Evolutionary conservation across 1,284 basidiomycete species (phyloP).

Genomic region (Dichomitus squalens): DNA sequence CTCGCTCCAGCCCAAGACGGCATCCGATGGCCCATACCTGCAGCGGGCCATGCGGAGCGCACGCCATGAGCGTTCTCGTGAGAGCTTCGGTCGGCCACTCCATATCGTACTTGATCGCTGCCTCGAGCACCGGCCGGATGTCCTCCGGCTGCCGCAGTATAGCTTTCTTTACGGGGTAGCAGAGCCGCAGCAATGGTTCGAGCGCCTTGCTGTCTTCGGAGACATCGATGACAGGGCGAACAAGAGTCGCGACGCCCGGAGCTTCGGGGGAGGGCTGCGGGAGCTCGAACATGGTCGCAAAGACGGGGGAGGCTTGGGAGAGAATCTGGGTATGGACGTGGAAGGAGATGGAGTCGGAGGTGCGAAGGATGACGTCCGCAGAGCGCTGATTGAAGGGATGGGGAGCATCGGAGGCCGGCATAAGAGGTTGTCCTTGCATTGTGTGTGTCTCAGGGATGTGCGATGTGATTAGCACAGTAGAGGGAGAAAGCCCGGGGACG

Average conservation of each 20-base stretch:
- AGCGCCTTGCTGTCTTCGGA: slow-evolving; percentile 37
- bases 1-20: slow-evolving; percentile 11
- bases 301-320: slow-evolving; percentile 32
- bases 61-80: slow-evolving; percentile 4
- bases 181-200: slow-evolving; percentile 39
- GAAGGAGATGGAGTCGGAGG: slow-evolving; percentile 13
- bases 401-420: background rate
- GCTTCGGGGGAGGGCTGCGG: slow-evolving; percentile 4
- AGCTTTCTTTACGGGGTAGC: slow-evolving; percentile 36
- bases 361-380: slow-evolving; percentile 18
- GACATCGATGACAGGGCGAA: slow-evolving; percentile 29
- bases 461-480: too few relatives aligned
- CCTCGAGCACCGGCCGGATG: slow-evolving; percentile 12
- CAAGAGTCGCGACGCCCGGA: background rate
- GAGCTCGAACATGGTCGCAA: slow-evolving; percentile 19
- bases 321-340: slow-evolving; percentile 21
- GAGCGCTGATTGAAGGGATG: slow-evolving; percentile 10
- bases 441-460: too few relatives aligned
- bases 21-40: slow-evolving; percentile 22
- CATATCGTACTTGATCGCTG: slow-evolving; percentile 25
- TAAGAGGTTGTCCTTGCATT: background rate
- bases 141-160: background rate
- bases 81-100: slow-evolving; percentile 8
- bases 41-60: slow-evolving; percentile 6
- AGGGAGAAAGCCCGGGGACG: too few relatives aligned